Conservation (phyloP, 2,329 filamentous ascomycete species). For the Colletotrichum eleusines region DNA sequence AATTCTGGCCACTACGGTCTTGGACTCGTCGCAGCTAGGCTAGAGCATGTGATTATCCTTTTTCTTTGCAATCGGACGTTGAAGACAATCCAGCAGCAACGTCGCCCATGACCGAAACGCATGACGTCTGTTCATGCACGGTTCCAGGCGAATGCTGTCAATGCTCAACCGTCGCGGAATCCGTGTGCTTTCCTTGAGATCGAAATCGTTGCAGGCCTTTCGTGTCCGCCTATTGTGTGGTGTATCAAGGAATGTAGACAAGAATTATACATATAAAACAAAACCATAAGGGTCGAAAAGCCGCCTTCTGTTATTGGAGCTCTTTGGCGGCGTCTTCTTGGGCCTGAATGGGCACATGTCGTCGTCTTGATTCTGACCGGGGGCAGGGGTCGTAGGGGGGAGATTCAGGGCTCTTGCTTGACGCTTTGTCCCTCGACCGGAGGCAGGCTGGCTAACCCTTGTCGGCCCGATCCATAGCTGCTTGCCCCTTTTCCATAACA, state of each 20-base stretch:
- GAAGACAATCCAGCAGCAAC: neutral
- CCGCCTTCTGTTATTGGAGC: neutral
- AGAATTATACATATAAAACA: too few species aligned
- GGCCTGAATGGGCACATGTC: slow-evolving; percentile 1
- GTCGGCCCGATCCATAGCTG: slow-evolving; percentile 35
- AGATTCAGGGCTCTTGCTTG: slow-evolving; percentile 38
- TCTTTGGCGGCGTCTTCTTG: neutral
- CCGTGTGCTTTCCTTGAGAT: neutral
- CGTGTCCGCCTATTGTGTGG: neutral
- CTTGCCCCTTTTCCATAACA: neutral
- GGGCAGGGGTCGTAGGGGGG: slow-evolving; percentile 23
- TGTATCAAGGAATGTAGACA: neutral
- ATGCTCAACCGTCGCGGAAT: neutral
- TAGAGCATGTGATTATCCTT: slow-evolving; percentile 27
- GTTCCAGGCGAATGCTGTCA: neutral
- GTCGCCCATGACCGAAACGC: slow-evolving; percentile 7
- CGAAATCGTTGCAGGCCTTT: neutral
- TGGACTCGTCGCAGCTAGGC: slow-evolving; percentile 14
- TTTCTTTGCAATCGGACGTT: too few species aligned
- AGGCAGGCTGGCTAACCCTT: slow-evolving; percentile 22
- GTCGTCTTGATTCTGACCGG: slow-evolving; percentile 32
- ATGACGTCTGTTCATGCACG: slow-evolving; percentile 9
- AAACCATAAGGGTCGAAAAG: neutral
- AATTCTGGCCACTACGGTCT: neutral
- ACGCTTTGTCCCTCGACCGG: slow-evolving; percentile 34